These are phyloP conservation scores for Fomitopsis palustris DNA, from an alignment of 1,284 basidiomycete species.

Conservation along the genomic window DNA sequence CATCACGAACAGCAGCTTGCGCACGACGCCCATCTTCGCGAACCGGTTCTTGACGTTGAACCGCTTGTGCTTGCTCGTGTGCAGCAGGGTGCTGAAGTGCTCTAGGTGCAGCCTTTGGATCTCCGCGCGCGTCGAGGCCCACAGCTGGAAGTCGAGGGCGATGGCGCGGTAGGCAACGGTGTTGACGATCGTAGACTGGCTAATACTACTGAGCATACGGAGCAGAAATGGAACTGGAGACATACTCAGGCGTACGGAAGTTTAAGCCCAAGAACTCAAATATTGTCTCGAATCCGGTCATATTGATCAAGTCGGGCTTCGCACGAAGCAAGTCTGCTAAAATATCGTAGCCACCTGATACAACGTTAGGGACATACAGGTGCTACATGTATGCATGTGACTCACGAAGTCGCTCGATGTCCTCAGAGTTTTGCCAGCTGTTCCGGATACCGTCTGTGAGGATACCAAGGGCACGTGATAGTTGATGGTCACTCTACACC, in stretches of 20 bases:
- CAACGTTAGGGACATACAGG: neutral
- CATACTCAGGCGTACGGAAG: slow-evolving; percentile 77
- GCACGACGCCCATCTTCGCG: slow-evolving; percentile 67
- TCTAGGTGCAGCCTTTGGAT: slow-evolving; percentile 78
- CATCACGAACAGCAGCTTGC: slow-evolving; percentile 77
- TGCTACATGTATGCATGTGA: slow-evolving; percentile 6
- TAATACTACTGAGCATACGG: slow-evolving; percentile 28
- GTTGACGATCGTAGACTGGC: slow-evolving; percentile 80
- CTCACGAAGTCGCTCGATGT: slow-evolving; percentile 83
- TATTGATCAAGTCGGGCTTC: slow-evolving; percentile 76
- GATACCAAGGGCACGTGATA: slow-evolving; percentile 70
- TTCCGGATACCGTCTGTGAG: slow-evolving; percentile 75
- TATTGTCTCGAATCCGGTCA: slow-evolving; percentile 72
- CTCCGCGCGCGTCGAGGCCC: slow-evolving; percentile 67
- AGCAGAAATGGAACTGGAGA: slow-evolving; percentile 7
- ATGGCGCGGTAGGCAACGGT: slow-evolving; percentile 79
- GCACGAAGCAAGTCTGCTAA: slow-evolving; percentile 71
- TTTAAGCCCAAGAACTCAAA: slow-evolving; percentile 85
- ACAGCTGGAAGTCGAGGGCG: slow-evolving; percentile 88
- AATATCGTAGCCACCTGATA: slow-evolving; percentile 84
- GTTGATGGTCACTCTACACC: slow-evolving; percentile 64
- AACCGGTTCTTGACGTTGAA: slow-evolving; percentile 75
- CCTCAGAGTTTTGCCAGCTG: slow-evolving; percentile 90
- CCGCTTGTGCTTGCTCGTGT: slow-evolving; percentile 65
- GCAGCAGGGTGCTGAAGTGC: slow-evolving; percentile 75